These are phyloP conservation scores for Stellera chamaejasme DNA, from an alignment of 345 rosid species.

Conservation along the genomic window DNA sequence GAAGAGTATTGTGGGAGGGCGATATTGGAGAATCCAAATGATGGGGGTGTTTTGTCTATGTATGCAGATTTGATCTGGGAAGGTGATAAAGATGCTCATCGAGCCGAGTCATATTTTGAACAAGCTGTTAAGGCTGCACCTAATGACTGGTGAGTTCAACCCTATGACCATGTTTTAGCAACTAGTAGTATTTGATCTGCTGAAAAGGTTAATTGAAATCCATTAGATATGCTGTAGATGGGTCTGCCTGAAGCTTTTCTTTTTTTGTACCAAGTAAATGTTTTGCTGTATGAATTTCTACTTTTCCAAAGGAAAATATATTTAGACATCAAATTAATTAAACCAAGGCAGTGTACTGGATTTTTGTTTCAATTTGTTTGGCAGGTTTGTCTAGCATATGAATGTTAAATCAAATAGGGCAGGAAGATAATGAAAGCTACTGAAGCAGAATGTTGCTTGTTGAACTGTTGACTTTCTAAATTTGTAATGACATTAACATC, in stretches of 20 bases:
- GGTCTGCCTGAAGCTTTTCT: no score
- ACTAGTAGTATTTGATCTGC: background rate
- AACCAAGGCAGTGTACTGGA: no score
- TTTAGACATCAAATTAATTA: no score
- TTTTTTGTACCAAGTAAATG: no score
- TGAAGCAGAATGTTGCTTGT: background rate
- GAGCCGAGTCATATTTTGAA: conserved; percentile 69
- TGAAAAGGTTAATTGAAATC: no score
- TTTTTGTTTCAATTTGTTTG: no score
- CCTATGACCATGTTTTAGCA: background rate
- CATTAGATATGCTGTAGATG: no score
- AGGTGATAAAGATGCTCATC: conserved; percentile 49
- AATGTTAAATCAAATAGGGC: background rate
- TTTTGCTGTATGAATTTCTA: no score
- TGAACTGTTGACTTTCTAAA: background rate
- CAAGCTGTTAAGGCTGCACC: conserved; percentile 83
- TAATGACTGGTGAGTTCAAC: conserved; percentile 57
- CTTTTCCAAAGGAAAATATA: no score
- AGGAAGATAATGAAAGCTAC: background rate
- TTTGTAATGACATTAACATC: background rate
- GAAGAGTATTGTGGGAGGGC: conserved; percentile 88
- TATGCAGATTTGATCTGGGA: conserved; percentile 81
- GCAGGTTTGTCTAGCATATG: background rate
- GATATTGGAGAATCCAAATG: conserved; percentile 48
- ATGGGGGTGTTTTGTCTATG: conserved; percentile 72